Conservation (phyloP, 2,329 filamentous ascomycete genomes). For the Colletotrichum gigasporum region DNA sequence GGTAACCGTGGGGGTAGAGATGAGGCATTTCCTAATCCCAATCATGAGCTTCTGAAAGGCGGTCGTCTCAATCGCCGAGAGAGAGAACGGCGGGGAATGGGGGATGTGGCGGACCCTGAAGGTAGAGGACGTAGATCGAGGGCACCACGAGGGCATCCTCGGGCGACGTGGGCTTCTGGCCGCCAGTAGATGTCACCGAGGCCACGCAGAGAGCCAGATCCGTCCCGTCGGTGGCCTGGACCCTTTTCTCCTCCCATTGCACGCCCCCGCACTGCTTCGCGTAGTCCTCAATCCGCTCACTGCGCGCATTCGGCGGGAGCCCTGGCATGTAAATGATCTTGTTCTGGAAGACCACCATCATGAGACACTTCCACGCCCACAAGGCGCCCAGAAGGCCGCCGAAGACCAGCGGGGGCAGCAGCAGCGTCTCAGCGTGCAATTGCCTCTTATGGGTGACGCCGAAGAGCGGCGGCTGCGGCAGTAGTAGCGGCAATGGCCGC, state of each 20-base stretch:
- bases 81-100: background rate
- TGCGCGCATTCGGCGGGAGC: conserved; percentile 74
- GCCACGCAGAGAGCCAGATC: conserved; percentile 69
- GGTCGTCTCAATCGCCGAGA: conserved; percentile 19
- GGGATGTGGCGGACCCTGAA: conserved; percentile 55
- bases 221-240: conserved; percentile 71
- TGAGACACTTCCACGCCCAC: conserved; percentile 74
- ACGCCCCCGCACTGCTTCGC: conserved; percentile 66
- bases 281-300: conserved; percentile 74
- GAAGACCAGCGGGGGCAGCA: conserved; percentile 76
- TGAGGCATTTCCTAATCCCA: conserved; percentile 63
- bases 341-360: conserved; percentile 82
- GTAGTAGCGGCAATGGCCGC: conserved; percentile 7
- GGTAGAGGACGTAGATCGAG: conserved; percentile 65
- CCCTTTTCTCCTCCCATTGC: conserved; percentile 72
- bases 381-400: conserved; percentile 70
- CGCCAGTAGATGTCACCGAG: conserved; percentile 43
- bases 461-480: conserved; percentile 27
- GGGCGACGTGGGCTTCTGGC: conserved; percentile 20
- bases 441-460: conserved; percentile 36
- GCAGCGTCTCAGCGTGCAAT: conserved; percentile 49
- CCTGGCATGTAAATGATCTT: conserved; percentile 86
- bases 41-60: conserved; percentile 11
- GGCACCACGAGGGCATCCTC: conserved; percentile 27
- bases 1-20: conserved; percentile 66